Percentiles rank a stretch among this genome's conserved stretches.
These are phyloP conservation scores for Linum lewisii DNA, from an alignment of 345 rosid genomes.

Conservation along the genomic window DNA sequence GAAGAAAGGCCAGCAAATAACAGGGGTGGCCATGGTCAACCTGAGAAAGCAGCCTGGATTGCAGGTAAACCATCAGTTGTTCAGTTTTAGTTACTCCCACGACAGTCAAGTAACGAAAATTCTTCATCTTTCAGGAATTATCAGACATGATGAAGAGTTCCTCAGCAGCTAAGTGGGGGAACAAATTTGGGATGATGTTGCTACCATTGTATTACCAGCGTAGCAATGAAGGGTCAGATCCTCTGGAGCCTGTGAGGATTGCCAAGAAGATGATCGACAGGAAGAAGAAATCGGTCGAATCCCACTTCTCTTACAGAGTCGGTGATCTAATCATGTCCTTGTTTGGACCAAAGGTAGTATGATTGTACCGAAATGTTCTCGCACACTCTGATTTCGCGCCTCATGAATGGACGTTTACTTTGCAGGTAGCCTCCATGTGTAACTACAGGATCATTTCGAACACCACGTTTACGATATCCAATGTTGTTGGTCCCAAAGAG, in stretches of 20 bases:
- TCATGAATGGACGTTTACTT: not conserved
- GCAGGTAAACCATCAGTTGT: constrained; percentile 16
- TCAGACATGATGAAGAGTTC: constrained; percentile 23
- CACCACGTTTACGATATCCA: constrained; percentile 46
- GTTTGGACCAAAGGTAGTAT: constrained; percentile 44
- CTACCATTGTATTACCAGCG: constrained; percentile 33
- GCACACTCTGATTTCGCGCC: too few relatives aligned
- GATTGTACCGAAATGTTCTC: too few relatives aligned
- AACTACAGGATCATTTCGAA: constrained; percentile 41
- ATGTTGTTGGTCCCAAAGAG: constrained; percentile 44
- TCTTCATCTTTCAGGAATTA: too few relatives aligned
- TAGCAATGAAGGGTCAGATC: constrained; percentile 9
- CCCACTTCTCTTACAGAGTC: constrained; percentile 35
- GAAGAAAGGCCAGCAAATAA: constrained; percentile 26
- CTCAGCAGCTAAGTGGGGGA: constrained; percentile 37
- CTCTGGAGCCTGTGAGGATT: constrained; percentile 31
- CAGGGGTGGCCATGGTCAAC: constrained; percentile 57
- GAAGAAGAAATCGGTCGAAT: constrained; percentile 43
- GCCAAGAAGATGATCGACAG: constrained; percentile 47
- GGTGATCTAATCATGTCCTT: constrained; percentile 31
- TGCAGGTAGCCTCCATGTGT: constrained; percentile 34
- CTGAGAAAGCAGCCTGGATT: constrained; percentile 36
- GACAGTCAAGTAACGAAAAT: too few relatives aligned
- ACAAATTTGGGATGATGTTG: constrained; percentile 43
- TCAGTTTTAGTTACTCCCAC: too few relatives aligned